Conservation (phyloP, 805 yeast genomes). For the Crinitomyces ghanaensis region DNA sequence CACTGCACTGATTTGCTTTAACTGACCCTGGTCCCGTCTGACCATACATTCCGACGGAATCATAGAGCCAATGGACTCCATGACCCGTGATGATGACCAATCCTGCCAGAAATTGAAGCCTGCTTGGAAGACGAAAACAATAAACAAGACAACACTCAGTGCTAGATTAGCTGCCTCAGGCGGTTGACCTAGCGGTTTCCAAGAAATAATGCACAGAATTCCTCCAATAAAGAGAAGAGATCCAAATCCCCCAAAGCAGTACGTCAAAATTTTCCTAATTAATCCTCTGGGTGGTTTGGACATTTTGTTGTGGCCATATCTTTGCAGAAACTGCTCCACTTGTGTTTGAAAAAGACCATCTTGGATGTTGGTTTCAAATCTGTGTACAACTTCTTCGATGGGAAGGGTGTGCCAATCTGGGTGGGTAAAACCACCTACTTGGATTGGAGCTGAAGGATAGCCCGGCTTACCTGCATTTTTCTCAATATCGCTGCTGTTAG, state of each 20-base stretch:
- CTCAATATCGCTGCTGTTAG: too few species aligned
- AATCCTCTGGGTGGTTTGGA: too few species aligned
- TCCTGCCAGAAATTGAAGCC: slow-evolving; percentile 37
- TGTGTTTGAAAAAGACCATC: too few species aligned
- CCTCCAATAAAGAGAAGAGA: slow-evolving; percentile 32
- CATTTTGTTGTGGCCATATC: too few species aligned
- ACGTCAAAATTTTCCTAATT: slow-evolving; percentile 27
- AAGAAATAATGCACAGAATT: slow-evolving; percentile 32
- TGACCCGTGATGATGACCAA: slow-evolving; percentile 35
- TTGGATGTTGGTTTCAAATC: too few species aligned
- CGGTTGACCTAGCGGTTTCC: slow-evolving; percentile 37
- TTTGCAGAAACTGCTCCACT: too few species aligned
- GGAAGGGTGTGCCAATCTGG: too few species aligned
- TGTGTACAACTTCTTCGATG: too few species aligned
- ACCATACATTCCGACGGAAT: slow-evolving; percentile 27
- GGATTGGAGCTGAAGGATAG: too few species aligned
- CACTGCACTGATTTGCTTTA: slow-evolving; percentile 22
- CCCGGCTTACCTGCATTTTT: too few species aligned
- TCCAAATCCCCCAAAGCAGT: slow-evolving; percentile 42
- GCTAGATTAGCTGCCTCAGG: slow-evolving; percentile 31
- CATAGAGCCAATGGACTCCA: slow-evolving; percentile 36
- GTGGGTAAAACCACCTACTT: too few species aligned
- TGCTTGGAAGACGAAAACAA: slow-evolving; percentile 34
- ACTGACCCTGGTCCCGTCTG: slow-evolving; percentile 26
- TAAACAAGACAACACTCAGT: slow-evolving; percentile 32